These are phyloP conservation scores for Neopestalotiopsis sp. DNA, from an alignment of 2,329 filamentous ascomycete species.

Conservation along the genomic window DNA sequence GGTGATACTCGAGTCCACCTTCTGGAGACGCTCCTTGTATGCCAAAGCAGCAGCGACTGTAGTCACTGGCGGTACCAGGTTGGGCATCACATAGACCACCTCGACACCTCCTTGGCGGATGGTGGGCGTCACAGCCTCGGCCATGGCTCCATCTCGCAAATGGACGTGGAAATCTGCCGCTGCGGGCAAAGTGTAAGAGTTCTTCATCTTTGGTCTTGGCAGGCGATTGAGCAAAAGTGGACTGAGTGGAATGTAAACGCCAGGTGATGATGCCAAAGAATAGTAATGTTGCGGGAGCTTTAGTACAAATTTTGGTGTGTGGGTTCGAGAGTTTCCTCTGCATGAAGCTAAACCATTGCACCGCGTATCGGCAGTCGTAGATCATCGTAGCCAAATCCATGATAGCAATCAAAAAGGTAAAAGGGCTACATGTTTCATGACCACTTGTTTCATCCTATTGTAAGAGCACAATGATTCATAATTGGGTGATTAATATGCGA, in stretches of 20 bases:
- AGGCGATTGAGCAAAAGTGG: neutral
- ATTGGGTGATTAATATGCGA: too few species aligned
- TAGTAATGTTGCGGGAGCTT: neutral
- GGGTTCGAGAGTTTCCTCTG: constrained; percentile 3
- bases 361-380: neutral
- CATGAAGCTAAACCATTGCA: constrained; percentile 3
- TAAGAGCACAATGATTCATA: too few species aligned
- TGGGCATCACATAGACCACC: constrained; percentile 61
- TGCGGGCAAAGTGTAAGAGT: constrained; percentile 21
- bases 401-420: neutral
- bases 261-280: neutral
- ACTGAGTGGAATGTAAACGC: neutral
- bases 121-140: constrained; percentile 53
- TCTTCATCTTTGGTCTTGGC: constrained; percentile 17
- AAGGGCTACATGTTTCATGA: neutral
- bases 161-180: constrained; percentile 23
- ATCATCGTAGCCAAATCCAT: neutral
- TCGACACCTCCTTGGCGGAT: constrained; percentile 57
- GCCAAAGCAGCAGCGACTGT: constrained; percentile 52
- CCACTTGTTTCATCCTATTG: neutral
- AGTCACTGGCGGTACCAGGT: constrained; percentile 57
- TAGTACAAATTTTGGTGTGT: constrained; percentile 13
- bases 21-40: constrained; percentile 50
- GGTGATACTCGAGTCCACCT: constrained; percentile 52
- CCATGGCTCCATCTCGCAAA: constrained; percentile 56